These are phyloP conservation scores for Populus pruinosa DNA, from an alignment of 345 rosid species.

Conservation along the genomic window DNA sequence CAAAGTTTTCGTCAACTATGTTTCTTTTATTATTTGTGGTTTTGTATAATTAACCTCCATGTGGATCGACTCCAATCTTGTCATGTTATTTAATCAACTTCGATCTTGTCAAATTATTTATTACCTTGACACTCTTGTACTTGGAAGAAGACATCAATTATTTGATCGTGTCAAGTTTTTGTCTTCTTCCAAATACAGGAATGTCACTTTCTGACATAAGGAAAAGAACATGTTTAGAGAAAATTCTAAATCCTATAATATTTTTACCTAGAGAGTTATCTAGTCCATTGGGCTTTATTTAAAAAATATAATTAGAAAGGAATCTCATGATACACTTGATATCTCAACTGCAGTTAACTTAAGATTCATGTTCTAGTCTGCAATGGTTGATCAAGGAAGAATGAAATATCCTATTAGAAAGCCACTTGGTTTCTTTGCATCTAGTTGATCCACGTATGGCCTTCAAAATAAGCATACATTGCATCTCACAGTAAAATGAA, in stretches of 20 bases:
- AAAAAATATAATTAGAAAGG: background rate
- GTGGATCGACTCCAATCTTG: no score
- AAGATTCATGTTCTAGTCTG: background rate
- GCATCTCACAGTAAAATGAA: background rate
- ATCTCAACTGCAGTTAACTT: background rate
- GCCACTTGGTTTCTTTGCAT: background rate
- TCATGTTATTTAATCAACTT: no score
- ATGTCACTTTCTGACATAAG: background rate
- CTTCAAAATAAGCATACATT: background rate
- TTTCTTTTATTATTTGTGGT: no score
- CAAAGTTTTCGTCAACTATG: no score
- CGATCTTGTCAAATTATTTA: no score
- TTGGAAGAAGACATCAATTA: no score
- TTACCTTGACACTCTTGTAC: no score
- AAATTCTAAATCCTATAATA: background rate
- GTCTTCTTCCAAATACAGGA: no score
- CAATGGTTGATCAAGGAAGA: background rate
- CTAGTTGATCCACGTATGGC: background rate
- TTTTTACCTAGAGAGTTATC: background rate
- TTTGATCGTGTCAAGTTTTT: no score
- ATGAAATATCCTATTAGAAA: background rate
- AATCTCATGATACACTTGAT: background rate
- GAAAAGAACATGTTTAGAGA: background rate
- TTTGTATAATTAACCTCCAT: no score
- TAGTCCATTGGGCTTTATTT: slow-evolving; percentile 1